These are phyloP conservation scores for Phytopythium ostracodes DNA, from an alignment of 352 stramenopile species.

Conservation along the genomic window DNA sequence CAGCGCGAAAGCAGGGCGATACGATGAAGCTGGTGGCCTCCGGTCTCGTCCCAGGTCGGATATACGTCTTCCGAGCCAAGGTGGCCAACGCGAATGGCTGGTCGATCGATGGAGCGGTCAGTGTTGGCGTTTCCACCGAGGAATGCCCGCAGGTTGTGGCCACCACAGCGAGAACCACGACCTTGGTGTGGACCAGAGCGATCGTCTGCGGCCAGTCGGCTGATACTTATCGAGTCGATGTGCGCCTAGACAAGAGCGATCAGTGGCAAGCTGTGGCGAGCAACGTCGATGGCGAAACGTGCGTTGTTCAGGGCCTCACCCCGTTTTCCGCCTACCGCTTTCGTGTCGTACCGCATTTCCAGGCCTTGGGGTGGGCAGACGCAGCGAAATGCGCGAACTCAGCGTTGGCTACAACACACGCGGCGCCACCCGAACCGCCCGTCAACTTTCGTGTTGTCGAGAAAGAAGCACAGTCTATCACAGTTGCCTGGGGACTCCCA, in stretches of 20 bases:
- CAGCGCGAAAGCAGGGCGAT: conserved; percentile 1
- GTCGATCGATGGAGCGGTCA: conserved; percentile 45
- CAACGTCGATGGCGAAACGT: conserved; percentile 19
- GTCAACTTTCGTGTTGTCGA: conserved; percentile 26
- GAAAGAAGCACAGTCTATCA: conserved; percentile 28
- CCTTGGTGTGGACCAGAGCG: conserved; percentile 47
- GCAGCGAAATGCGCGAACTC: conserved; percentile 23
- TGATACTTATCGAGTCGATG: conserved; percentile 44
- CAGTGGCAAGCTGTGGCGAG: conserved; percentile 26
- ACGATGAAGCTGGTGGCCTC: conserved; percentile 27
- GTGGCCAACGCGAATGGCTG: conserved; percentile 43
- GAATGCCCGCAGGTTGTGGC: conserved; percentile 39
- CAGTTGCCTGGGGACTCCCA: conserved; percentile 36
- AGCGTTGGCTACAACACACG: conserved; percentile 19
- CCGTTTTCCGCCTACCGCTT: conserved; percentile 49
- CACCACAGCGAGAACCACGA: conserved; percentile 21
- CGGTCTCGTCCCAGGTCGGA: conserved; percentile 31
- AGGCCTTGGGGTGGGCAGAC: conserved; percentile 28
- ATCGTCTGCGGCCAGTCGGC: conserved; percentile 41
- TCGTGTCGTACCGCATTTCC: conserved; percentile 46
- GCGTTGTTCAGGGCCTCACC: conserved; percentile 19
- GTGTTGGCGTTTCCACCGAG: conserved; percentile 49
- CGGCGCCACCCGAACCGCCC: conserved; percentile 35
- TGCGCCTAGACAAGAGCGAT: conserved; percentile 26
- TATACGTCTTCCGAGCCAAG: conserved; percentile 51